phyloP scores from a whole-genome alignment of 768 basidiomycete species.

The Trametopsis cervina region DNA sequence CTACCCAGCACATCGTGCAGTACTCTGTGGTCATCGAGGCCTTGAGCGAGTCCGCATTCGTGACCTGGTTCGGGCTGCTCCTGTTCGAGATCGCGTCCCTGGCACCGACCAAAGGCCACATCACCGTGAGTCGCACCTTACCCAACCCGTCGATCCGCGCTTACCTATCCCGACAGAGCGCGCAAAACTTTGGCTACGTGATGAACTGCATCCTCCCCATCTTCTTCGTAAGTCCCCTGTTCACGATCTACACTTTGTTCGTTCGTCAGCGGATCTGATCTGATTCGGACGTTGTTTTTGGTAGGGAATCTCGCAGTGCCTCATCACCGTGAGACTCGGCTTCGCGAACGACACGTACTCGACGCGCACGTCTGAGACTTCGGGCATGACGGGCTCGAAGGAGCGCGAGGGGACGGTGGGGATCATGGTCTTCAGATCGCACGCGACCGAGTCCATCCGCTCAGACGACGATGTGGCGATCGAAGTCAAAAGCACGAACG shows the following conservation, averaged over 20 bases:
- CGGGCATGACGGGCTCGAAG: too few relatives aligned
- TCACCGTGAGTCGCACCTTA: constrained; percentile 9
- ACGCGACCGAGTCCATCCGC: too few relatives aligned
- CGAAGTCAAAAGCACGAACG: too few relatives aligned
- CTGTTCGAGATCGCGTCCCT: constrained; percentile 16
- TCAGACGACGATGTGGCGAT: too few relatives aligned
- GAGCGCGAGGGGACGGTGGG: too few relatives aligned
- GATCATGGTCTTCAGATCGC: too few relatives aligned
- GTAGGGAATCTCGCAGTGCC: constrained; percentile 21
- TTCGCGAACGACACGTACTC: constrained; percentile 7
- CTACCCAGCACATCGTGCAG: too few relatives aligned
- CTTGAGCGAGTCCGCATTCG: constrained; percentile 18
- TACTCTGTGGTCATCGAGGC: too few relatives aligned
- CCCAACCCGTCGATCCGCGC: too few relatives aligned
- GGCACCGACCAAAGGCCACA: constrained; percentile 14
- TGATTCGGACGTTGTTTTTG: neutral
- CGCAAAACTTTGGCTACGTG: constrained; percentile 14
- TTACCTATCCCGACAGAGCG: too few relatives aligned
- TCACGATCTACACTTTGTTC: neutral
- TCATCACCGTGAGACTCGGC: constrained; percentile 20
- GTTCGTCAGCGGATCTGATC: neutral
- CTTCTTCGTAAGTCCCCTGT: constrained; percentile 15
- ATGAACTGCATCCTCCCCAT: constrained; percentile 16
- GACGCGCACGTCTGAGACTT: too few relatives aligned
- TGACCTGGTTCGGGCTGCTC: constrained; percentile 21